Conservation (phyloP, 805 yeast species). For the Zygosaccharomyces gambellarensis region DNA sequence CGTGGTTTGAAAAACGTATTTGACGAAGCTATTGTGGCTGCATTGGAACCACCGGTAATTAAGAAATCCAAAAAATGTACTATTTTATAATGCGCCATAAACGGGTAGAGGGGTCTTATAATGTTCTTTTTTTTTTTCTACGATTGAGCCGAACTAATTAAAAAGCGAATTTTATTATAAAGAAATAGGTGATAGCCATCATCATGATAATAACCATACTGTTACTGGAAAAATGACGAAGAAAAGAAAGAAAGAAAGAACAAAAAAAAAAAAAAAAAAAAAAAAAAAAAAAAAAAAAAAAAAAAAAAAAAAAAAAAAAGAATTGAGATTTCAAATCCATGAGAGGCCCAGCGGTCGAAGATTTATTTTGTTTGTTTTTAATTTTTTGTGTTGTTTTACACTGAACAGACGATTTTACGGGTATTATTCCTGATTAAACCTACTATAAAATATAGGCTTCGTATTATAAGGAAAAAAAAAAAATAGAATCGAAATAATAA, state of each 20-base stretch:
- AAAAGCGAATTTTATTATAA: background rate
- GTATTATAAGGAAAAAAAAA: background rate
- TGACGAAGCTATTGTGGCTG: constrained; percentile 98
- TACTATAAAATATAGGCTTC: background rate
- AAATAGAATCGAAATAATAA: background rate
- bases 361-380: background rate
- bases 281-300: background rate
- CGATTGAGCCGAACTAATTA: background rate
- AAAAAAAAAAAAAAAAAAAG: background rate
- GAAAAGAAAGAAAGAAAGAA: background rate
- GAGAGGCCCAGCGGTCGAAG: background rate
- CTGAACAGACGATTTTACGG: background rate
- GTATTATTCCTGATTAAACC: background rate
- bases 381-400: background rate
- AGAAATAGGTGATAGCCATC: background rate
- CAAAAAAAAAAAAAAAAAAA: background rate
- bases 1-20: constrained; percentile 96
- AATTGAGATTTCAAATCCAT: background rate
- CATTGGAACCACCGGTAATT: constrained; percentile 92
- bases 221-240: background rate
- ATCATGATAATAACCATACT: background rate
- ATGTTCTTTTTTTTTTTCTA: background rate
- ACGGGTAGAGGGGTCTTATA: constrained; percentile 2
- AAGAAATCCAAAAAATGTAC: constrained; percentile 74
- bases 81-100: constrained; percentile 49